A percentile compares a stretch with the other conserved stretches of the same genome.
Evolutionary conservation across 345 rosid genomes (phyloP).

Genomic region (Populus alba): DNA sequence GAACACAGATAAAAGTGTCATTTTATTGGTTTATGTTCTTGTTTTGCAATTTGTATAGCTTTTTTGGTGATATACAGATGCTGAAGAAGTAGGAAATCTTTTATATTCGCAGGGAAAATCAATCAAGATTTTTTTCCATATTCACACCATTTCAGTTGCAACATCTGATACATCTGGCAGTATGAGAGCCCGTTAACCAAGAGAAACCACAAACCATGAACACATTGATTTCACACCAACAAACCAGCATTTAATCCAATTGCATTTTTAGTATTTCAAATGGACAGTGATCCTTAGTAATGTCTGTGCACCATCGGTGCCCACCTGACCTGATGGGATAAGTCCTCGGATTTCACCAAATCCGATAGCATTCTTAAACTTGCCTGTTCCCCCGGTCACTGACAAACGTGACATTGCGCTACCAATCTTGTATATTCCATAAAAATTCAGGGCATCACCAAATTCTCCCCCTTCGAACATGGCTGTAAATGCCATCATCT

Average conservation of each 20-base stretch:
- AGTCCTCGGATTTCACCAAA: conserved; percentile 65
- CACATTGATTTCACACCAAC: conserved; percentile 11
- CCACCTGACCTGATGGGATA: conserved; percentile 66
- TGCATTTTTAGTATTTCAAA: conserved; percentile 39
- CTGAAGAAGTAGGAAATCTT: neutral
- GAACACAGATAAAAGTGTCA: neutral
- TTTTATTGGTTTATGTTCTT: neutral
- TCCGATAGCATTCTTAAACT: conserved; percentile 65
- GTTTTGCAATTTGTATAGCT: neutral
- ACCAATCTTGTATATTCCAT: conserved; percentile 69
- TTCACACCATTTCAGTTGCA: neutral
- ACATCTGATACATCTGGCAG: neutral
- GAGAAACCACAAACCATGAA: neutral
- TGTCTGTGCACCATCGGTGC: conserved; percentile 66
- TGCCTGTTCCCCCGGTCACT: conserved; percentile 88
- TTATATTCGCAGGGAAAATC: neutral
- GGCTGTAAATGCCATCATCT: conserved; percentile 95
- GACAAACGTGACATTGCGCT: conserved; percentile 72
- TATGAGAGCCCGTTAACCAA: conserved; percentile 7
- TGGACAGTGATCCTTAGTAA: conserved; percentile 66
- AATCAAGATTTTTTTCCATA: neutral
- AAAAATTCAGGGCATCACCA: conserved; percentile 85
- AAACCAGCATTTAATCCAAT: neutral
- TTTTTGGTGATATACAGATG: neutral
- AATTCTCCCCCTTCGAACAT: conserved; percentile 91